Conservation (phyloP, 768 basidiomycete genomes). For the Hericium erinaceus region DNA sequence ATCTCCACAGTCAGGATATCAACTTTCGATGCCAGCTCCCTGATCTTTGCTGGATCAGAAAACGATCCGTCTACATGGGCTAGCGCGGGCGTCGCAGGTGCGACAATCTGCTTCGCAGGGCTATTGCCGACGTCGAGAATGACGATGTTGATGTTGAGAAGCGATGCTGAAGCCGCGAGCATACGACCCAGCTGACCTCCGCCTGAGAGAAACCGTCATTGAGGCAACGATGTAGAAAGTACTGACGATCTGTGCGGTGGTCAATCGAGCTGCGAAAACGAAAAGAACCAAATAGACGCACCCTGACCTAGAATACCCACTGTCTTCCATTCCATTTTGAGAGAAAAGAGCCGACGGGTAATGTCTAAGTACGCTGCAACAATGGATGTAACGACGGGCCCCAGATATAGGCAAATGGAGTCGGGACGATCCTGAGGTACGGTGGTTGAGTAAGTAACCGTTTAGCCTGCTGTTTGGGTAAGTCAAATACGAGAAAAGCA, state of each 20-base stretch:
- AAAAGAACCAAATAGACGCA: constrained; percentile 14
- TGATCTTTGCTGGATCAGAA: constrained; percentile 68
- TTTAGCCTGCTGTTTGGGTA: too few species aligned
- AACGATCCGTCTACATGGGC: constrained; percentile 86
- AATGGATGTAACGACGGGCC: too few species aligned
- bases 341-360: too few species aligned
- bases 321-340: neutral
- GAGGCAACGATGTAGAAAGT: neutral
- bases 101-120: constrained; percentile 85
- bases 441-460: too few species aligned
- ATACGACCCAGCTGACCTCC: constrained; percentile 97
- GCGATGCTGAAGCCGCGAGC: constrained; percentile 84
- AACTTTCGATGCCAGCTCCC: constrained; percentile 66
- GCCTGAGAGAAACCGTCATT: constrained; percentile 36
- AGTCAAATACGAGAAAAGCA: too few species aligned
- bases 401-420: too few species aligned
- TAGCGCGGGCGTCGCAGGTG: constrained; percentile 38
- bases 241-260: neutral
- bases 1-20: constrained; percentile 94
- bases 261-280: neutral
- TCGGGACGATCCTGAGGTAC: too few species aligned
- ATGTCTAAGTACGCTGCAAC: too few species aligned
- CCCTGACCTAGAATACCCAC: constrained; percentile 31
- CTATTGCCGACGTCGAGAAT: constrained; percentile 77
- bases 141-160: constrained; percentile 74